Evolutionary conservation across 768 basidiomycete species (phyloP).

Genomic region (Pulveroboletus sp.): DNA sequence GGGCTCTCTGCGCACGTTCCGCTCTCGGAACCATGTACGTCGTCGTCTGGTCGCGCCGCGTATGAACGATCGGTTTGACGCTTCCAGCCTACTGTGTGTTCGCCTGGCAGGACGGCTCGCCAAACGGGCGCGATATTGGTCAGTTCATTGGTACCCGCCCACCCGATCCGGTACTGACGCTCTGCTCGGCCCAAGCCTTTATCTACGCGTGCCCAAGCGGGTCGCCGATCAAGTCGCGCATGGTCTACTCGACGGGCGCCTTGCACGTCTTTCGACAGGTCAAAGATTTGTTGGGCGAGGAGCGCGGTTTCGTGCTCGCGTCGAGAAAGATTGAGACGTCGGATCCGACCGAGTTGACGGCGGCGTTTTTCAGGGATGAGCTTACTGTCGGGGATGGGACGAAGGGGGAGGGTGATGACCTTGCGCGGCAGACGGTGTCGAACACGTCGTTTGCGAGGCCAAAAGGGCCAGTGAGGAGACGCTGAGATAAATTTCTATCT

Average conservation of each 20-base stretch:
- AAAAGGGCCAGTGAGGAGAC: slow-evolving; percentile 60
- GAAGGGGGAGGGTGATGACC: slow-evolving; percentile 2
- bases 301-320: slow-evolving; percentile 39
- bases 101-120: slow-evolving; percentile 51
- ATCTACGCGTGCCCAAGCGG: slow-evolving; percentile 86
- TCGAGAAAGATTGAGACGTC: slow-evolving; percentile 79
- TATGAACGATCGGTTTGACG: no score
- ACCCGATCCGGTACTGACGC: no score
- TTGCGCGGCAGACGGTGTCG: slow-evolving; percentile 13
- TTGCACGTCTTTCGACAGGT: slow-evolving; percentile 52
- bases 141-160: no score
- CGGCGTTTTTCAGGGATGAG: slow-evolving; percentile 55
- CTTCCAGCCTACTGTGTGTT: slow-evolving; percentile 58
- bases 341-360: slow-evolving; percentile 68
- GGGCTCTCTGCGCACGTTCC: slow-evolving; percentile 50
- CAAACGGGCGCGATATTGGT: slow-evolving; percentile 60
- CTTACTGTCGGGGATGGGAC: slow-evolving; percentile 38
- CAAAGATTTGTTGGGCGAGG: slow-evolving; percentile 46
- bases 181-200: slow-evolving; percentile 52
- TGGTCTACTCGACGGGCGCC: slow-evolving; percentile 82
- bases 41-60: no score
- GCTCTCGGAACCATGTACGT: slow-evolving; percentile 51
- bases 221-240: slow-evolving; percentile 79
- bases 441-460: slow-evolving; percentile 64
- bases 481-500: slow-evolving; percentile 29